These are phyloP conservation scores for Akanthomyces dipterigenus DNA, from an alignment of 2,329 filamentous ascomycete genomes.

Conservation along the genomic window DNA sequence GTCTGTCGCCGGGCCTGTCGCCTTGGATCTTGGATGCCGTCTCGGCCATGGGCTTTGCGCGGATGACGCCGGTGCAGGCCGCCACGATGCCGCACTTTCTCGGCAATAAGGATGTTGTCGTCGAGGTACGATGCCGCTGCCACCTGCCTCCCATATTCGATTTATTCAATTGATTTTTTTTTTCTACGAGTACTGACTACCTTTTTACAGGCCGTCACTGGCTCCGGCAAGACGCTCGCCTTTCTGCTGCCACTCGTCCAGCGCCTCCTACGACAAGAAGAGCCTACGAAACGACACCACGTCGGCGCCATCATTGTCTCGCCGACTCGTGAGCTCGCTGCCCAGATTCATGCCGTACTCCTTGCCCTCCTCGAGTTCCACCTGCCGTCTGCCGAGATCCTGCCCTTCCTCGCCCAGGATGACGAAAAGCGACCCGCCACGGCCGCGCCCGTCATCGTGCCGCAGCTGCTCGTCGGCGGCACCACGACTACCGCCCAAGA, in stretches of 20 bases:
- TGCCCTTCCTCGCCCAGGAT: slow-evolving; percentile 47
- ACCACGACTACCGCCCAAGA: slow-evolving; percentile 76
- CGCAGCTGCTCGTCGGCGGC: slow-evolving; percentile 83
- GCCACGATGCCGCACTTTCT: slow-evolving; percentile 84
- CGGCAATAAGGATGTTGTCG: slow-evolving; percentile 85
- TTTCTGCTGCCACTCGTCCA: slow-evolving; percentile 82
- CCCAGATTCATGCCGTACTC: slow-evolving; percentile 81
- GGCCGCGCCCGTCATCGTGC: slow-evolving; percentile 54
- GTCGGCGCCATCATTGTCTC: slow-evolving; percentile 87
- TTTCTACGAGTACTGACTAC: not conserved
- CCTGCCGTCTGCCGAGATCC: slow-evolving; percentile 61
- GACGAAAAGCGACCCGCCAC: slow-evolving; percentile 45
- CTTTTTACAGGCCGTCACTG: slow-evolving; percentile 64
- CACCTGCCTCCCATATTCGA: not conserved
- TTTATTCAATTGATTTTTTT: no score
- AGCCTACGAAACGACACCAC: slow-evolving; percentile 82
- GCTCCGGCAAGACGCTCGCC: slow-evolving; percentile 82
- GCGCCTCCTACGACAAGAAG: slow-evolving; percentile 70
- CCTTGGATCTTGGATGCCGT: slow-evolving; percentile 81
- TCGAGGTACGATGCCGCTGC: slow-evolving; percentile 49
- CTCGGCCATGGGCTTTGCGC: slow-evolving; percentile 73
- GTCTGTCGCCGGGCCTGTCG: slow-evolving; percentile 32
- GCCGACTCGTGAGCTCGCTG: slow-evolving; percentile 82
- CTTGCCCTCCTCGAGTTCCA: slow-evolving; percentile 76
- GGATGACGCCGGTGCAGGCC: slow-evolving; percentile 92